Base-by-base conservation (phyloP, 2,329 filamentous ascomycete species). In the Epichloe sp. region DNA sequence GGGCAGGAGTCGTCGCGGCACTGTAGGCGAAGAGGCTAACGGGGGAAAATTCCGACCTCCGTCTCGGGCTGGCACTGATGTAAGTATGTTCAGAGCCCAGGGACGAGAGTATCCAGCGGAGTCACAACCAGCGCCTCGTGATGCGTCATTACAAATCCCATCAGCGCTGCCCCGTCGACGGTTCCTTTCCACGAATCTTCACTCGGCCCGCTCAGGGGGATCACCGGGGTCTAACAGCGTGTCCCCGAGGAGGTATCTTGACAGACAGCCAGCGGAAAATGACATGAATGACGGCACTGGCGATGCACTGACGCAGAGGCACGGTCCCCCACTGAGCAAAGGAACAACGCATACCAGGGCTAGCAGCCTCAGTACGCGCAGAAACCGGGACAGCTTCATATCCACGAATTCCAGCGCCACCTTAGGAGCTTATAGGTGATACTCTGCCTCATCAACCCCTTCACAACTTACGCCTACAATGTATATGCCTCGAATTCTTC, bases 41-140 rank as follows among this genome's bases (percentile, higher is more conserved):
- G 73, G 19, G 19, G 44, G 61, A n/a, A 68, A 71, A 35, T 72
- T 76, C 55, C 73, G 76, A n/a, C 71, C 75, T 2, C 78, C 79
- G 1, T 82, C 80, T 4, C 71, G 81, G 23, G 78, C 79, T 4
- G 66, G 70, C 37, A 82, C 79, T 0, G 80, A 84, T 53, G 70
- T 75, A 49, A 72, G 68, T 31, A 59, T 65, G 55, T 54, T 71
- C 67, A 57, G 64, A 42, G 52, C 53, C 38, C 52, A 55, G n/a
- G 52, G 59, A 14, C 59, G 60, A 26, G 64, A 68, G 42, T 60
- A 60, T 31, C 43, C 56, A 1, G 49, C 56, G 11, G 62, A 73
- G 36, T 59, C 66, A 38, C 61, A 65, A 14, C 55, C 66, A 17
- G 61, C 67, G 12, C 63, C 68, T 31, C 59, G 58, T 10, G 70